phyloP scores from a whole-genome alignment of 371 early-diverging fungal species.

The Rhizopus microsporus region DNA sequence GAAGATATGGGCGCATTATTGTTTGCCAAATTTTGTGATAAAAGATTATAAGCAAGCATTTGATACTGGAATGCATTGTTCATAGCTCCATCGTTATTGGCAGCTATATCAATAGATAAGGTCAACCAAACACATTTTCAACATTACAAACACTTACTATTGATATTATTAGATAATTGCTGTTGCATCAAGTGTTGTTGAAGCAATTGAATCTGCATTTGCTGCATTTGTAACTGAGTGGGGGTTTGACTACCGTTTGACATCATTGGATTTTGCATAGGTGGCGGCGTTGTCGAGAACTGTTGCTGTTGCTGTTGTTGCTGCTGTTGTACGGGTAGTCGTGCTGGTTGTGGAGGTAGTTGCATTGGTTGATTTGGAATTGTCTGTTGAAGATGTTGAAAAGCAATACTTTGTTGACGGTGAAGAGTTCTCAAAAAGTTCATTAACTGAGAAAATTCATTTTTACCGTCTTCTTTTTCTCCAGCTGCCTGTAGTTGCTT shows the following conservation, averaged over 20 bases:
- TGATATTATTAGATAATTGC: conserved; percentile 11
- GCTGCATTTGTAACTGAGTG: conserved; percentile 37
- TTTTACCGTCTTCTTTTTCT: conserved; percentile 70
- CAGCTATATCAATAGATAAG: not conserved
- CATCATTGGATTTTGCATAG: conserved; percentile 7
- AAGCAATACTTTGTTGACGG: conserved; percentile 33
- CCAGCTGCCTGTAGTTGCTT: conserved; percentile 59
- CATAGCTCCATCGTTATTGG: conserved; percentile 1
- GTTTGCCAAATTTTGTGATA: conserved; percentile 20
- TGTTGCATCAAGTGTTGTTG: conserved; percentile 35
- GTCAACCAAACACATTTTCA: not conserved
- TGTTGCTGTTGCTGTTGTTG: conserved; percentile 60
- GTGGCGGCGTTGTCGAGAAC: conserved; percentile 8
- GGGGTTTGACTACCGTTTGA: not conserved
- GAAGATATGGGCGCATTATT: not conserved
- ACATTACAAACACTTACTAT: not conserved
- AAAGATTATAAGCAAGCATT: conserved; percentile 30
- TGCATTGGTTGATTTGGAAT: conserved; percentile 17
- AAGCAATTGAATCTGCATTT: conserved; percentile 31
- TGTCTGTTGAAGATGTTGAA: conserved; percentile 19
- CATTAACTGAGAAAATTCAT: conserved; percentile 71
- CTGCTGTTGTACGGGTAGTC: conserved; percentile 58
- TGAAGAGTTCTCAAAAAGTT: conserved; percentile 58
- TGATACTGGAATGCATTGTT: conserved; percentile 29
- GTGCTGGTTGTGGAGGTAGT: conserved; percentile 33